Evolutionary conservation across 2,329 filamentous ascomycete genomes (phyloP), one percentile per base, ranked within the genome.

Genomic region (Colletotrichum tropicicola): DNA sequence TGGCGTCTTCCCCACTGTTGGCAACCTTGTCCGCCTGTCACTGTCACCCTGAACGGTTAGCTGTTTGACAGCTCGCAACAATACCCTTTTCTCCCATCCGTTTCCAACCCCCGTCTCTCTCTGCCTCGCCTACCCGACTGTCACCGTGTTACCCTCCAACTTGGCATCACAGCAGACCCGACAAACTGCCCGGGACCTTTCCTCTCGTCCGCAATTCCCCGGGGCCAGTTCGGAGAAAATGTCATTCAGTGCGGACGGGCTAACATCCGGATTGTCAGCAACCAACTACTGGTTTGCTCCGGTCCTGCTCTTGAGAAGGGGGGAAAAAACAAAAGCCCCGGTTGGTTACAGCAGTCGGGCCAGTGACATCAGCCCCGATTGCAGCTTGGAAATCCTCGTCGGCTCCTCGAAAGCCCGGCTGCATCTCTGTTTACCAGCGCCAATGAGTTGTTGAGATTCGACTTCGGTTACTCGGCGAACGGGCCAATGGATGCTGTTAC

Each of bases 11-110:
- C 13, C 56, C 61, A 60, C 57, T 21, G 41, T 43, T 30, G 43
- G 9, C 21, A 39, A 48, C 54, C 54, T 17, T 47, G 43, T 43
- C 30, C n/a, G 54, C 28, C 41, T 57, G 54, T 57, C 41, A 39
- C 43, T 39, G 54, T 60, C 41, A 25, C 35, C 21, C 44, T 27
- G 25, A 21, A 30, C 44, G 43, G 39, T 41, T 39, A 15, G 54
- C n/a, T 51, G 21, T 61, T 48, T 54, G 47, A 60, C 61, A 60
- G 30, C 32, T 55, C 61, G 43, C 56, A 60, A 65, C 25, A 60
- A 55, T 44, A 21, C 57, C 61, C 43, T 59, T 25, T 55, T 60
- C 44, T 10, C 19, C 23, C 8, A 32, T 61, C 56, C 49, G 49
- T 65, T 60, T 61, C 28, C 32, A 44, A 59, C 19, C 44, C 43